These are phyloP conservation scores for Chaetomiaceae sp. DNA, from an alignment of 2,329 filamentous ascomycete genomes.

Conservation along the genomic window DNA sequence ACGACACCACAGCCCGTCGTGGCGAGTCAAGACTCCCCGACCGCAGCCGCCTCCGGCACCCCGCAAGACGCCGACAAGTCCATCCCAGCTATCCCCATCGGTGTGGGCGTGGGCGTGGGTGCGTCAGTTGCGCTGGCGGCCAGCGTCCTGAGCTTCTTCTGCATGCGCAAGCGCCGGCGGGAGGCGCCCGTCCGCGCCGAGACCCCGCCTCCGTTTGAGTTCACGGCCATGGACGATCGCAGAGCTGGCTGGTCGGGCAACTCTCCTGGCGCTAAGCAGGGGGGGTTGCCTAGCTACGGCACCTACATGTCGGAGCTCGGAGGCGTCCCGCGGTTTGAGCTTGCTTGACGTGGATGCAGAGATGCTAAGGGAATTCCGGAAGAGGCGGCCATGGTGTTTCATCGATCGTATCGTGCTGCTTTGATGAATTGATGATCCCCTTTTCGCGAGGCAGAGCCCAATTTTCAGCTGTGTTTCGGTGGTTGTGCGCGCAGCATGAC, in stretches of 20 bases:
- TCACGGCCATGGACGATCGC: slow-evolving; percentile 1
- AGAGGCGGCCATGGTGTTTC: too few species aligned
- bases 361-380: too few species aligned
- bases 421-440: too few species aligned
- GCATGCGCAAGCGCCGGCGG: slow-evolving; percentile 14
- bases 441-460: too few species aligned
- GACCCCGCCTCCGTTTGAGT: slow-evolving; percentile 16
- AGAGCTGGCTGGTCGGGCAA: neutral
- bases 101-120: slow-evolving; percentile 14
- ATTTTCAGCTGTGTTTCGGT: too few species aligned
- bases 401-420: too few species aligned
- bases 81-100: slow-evolving; percentile 11
- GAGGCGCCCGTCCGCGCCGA: slow-evolving; percentile 14
- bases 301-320: neutral
- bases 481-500: too few species aligned
- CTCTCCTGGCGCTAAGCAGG: neutral
- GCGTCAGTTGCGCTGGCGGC: slow-evolving; percentile 7
- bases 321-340: neutral
- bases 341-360: slow-evolving; percentile 3
- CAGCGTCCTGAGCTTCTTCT: slow-evolving; percentile 15
- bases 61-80: neutral
- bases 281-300: neutral
- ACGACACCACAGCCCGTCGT: neutral
- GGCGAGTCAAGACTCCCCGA: neutral
- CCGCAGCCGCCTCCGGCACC: neutral